A percentile compares a stretch with the other conserved stretches of the same genome.
Evolutionary conservation across 768 basidiomycete species (phyloP).

Genomic region (Termitomyces heimii): DNA sequence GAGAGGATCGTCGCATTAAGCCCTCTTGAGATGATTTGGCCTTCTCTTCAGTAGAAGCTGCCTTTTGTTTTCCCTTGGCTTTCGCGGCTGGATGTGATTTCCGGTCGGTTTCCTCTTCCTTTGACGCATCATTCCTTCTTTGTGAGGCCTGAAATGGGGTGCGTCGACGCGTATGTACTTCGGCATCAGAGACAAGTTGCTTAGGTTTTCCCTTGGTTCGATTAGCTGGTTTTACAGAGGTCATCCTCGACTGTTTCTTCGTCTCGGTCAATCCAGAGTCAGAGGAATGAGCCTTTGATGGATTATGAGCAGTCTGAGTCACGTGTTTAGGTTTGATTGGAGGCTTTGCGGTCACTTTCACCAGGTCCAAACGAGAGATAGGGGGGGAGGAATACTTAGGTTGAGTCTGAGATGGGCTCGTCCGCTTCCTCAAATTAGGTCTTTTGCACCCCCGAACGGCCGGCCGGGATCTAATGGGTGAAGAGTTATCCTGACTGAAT

Average conservation of each 20-base stretch:
- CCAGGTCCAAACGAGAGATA: conserved; percentile 13
- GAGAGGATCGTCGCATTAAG: conserved; percentile 18
- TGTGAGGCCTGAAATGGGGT: background rate
- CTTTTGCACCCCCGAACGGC: conserved; percentile 7
- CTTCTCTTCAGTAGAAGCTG: background rate
- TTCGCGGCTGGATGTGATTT: background rate
- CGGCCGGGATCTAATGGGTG: conserved; percentile 13
- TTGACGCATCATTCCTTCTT: background rate
- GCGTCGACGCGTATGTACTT: conserved; percentile 10
- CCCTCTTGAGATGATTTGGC: background rate
- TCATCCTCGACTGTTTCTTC: background rate
- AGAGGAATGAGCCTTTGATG: background rate
- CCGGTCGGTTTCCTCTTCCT: background rate
- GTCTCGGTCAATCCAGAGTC: background rate
- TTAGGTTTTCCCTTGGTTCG: background rate
- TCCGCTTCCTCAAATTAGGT: background rate
- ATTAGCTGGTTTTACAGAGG: background rate
- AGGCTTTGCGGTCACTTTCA: background rate
- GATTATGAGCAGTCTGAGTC: background rate
- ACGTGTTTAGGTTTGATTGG: background rate
- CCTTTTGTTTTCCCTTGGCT: conserved; percentile 14
- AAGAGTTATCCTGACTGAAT: conserved; percentile 9
- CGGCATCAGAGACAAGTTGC: conserved; percentile 1
- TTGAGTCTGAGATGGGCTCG: background rate
- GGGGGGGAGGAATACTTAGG: background rate